Conservation (phyloP, 352 stramenopile genomes). For the Blastocystis sp. region DNA sequence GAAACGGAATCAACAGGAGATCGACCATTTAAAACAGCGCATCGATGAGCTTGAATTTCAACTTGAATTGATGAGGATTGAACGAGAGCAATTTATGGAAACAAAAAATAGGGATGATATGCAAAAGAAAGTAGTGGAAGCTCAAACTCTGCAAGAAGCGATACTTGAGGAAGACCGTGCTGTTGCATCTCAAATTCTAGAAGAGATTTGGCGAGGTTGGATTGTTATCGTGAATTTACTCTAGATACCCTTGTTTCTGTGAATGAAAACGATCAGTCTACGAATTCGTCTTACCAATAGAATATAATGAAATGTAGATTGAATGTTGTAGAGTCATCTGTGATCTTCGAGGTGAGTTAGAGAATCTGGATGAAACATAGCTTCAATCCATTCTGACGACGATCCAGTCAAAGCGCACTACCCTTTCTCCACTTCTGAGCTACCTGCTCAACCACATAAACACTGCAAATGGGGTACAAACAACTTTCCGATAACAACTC, state of each 20-base stretch:
- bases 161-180: background rate
- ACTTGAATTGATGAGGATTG: slow-evolving; percentile 21
- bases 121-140: background rate
- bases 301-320: background rate
- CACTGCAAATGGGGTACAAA: background rate
- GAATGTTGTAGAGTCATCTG: background rate
- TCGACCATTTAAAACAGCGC: background rate
- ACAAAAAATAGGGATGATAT: slow-evolving; percentile 2
- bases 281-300: background rate
- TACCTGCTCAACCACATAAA: slow-evolving; percentile 35
- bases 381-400: slow-evolving; percentile 7
- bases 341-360: background rate
- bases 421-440: background rate
- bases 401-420: slow-evolving; percentile 2
- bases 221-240: background rate
- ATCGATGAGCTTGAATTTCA: background rate
- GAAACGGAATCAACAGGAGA: slow-evolving; percentile 21
- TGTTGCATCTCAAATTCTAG: background rate
- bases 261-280: background rate
- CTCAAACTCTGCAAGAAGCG: background rate
- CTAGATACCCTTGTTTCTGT: background rate
- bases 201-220: slow-evolving; percentile 15
- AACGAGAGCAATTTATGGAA: background rate
- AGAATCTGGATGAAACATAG: background rate
- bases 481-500: background rate